phyloP scores from a whole-genome alignment of 208 protist genomes.

The Vickermania ingenoplastis region DNA sequence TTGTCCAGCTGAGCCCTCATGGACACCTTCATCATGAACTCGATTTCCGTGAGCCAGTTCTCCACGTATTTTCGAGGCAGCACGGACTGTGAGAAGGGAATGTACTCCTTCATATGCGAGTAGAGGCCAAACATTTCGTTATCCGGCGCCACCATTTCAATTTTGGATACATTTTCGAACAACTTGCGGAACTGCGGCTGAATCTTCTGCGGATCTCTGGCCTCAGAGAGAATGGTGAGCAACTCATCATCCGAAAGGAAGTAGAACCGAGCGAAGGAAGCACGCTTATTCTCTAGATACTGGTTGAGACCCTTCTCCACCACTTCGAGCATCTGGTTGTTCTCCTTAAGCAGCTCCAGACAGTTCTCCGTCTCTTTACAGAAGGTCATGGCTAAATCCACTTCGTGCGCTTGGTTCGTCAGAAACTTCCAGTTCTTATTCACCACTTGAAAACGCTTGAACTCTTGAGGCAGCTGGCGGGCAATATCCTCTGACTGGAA shows the following conservation, averaged over 20 bases:
- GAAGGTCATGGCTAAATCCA: constrained; percentile 76
- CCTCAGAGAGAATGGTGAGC: constrained; percentile 92
- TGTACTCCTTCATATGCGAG: constrained; percentile 92
- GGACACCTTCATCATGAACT: constrained; percentile 91
- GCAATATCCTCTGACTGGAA: constrained; percentile 95
- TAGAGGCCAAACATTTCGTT: constrained; percentile 94
- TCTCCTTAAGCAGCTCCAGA: constrained; percentile 85
- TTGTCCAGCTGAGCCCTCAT: constrained; percentile 84
- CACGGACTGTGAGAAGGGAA: constrained; percentile 89
- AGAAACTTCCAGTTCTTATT: constrained; percentile 93
- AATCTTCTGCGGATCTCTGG: constrained; percentile 91
- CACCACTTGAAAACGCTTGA: constrained; percentile 90
- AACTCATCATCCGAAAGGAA: constrained; percentile 91
- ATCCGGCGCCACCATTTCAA: constrained; percentile 82
- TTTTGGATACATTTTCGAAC: constrained; percentile 93
- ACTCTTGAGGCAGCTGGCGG: constrained; percentile 90
- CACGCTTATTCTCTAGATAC: constrained; percentile 94
- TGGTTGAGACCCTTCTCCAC: constrained; percentile 95
- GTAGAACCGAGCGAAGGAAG: constrained; percentile 91
- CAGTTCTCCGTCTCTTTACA: constrained; percentile 72
- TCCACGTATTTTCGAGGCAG: constrained; percentile 94
- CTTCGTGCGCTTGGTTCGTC: constrained; percentile 73
- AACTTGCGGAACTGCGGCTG: constrained; percentile 95
- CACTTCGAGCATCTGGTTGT: constrained; percentile 91
- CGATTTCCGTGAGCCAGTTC: constrained; percentile 96